These are phyloP conservation scores for Eurotiales sp. DNA, from an alignment of 2,329 filamentous ascomycete species.

Conservation along the genomic window DNA sequence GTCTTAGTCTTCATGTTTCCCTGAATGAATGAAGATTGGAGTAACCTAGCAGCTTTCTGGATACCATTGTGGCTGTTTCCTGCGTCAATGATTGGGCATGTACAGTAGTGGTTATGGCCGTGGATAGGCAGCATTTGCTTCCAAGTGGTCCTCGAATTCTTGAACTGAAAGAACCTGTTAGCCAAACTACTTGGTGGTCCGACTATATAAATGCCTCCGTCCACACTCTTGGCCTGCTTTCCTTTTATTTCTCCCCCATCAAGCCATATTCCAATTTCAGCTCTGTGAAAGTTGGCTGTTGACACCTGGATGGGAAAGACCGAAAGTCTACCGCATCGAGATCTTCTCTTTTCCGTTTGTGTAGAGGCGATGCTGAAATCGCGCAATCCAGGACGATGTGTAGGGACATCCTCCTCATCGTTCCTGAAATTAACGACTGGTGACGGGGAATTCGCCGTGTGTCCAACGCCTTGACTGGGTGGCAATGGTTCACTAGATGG, in stretches of 20 bases:
- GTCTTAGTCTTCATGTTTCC: no score
- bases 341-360: slow-evolving; percentile 6
- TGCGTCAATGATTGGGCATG: background rate
- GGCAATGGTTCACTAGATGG: background rate
- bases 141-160: slow-evolving; percentile 8
- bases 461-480: background rate
- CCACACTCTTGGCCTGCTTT: slow-evolving; percentile 2
- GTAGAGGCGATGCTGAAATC: background rate
- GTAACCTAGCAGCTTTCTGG: no score
- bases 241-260: background rate
- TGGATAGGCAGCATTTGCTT: slow-evolving; percentile 4
- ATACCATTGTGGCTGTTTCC: no score
- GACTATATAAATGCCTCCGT: slow-evolving; percentile 3
- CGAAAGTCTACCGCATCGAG: background rate
- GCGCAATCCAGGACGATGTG: background rate
- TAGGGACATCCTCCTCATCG: background rate
- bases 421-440: background rate
- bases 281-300: no score
- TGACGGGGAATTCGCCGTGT: background rate
- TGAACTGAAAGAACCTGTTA: background rate
- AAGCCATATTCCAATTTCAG: no score
- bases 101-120: no score
- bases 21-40: no score
- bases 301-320: no score
- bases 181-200: background rate